Evolutionary conservation across 495 filamentous ascomycete genomes (phyloP), one percentile per base, ranked within the genome.

Genomic region (Apodospora peruviana): DNA sequence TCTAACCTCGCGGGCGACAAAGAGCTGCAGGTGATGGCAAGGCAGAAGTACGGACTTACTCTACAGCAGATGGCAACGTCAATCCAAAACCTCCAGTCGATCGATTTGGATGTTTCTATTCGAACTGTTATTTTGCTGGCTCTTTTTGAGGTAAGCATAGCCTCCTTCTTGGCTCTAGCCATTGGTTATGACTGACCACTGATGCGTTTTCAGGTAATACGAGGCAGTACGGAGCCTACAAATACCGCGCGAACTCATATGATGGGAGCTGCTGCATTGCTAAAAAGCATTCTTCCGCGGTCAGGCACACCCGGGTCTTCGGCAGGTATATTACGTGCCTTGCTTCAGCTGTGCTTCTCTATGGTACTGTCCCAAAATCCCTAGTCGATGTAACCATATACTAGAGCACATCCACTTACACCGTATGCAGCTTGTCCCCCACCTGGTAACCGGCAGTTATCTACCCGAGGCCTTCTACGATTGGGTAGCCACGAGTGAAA

Each of bases 1-100:
- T 64, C 69, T 5, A 76, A 76, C 41, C 54, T 75, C 22, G 57
- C 52, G 5, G 70, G 68, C n/a, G 62, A 74, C 47, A 69, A 66
- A 35, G 60, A 63, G 20, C 52, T 73, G 62, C 65, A 60, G 40
- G 57, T 57, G 5, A 20, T 63, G 41, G 60, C 71, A 17, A 66
- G 62, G 17, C 56, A 70, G 36, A 68, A 74, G 45, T 76, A 76
- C 41, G 70, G 70, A 7, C 34, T 59, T 8, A 68, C 70, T 4
- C 43, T 76, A 11, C 66, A 65, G 32, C 48, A 51, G 19, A 70
- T 70, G 5, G 65, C 63, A 14, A 48, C 62, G 21, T 43, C 69
- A 8, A 53, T 76, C 17, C 50, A 52, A 43, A 55, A 58, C 20
- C 43, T 59, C 34, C 36, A 56, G 0, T 49, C 50, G 10, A 36